Base-by-base conservation (phyloP, 345 rosid genomes). In the Physaria fendleri region DNA sequence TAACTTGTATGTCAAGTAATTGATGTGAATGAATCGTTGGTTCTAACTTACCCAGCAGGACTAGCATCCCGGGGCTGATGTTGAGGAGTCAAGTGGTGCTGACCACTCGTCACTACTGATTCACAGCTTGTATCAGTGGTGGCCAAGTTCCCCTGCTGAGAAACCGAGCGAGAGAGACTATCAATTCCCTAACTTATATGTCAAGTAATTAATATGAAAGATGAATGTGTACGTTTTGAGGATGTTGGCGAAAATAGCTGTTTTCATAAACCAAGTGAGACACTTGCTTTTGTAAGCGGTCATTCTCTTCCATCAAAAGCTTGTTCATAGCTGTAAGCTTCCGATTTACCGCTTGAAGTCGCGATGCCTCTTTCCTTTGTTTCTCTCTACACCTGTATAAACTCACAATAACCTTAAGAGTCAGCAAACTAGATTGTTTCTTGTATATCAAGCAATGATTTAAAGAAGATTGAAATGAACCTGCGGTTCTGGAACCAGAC, bases 401-500 rank as follows among this genome's bases (percentile, higher is more conserved):
- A 33, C 41, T 37, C 71, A 50, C 12, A 22, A 18, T 5, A 18
- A 11, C 61, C n/a, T n/a, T n/a, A 51, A 42, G 17, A 51, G 66
- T 59, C 24, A 51, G 4, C 2, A 59, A 24, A 25, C 18, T 59
- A 74, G 62, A 53, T 32, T 23, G n/a, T 62, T 69, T 63, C 59
- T 70, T 70, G 69, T 20, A 8, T 10, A 1, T 54, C 59, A 70
- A 64, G 61, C 13, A 64, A 57, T 3, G 7, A 57, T 13, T 14
- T 9, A 2, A 49, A 41, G 27, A 48, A 23, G 12, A 34, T 12
- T 18, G 66, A 61, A 34, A 14, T 18, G 66, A 61, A 88, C 99
- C 99, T 90, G 78, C 97, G 95, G 60, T 94, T 94, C 44, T 94
- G 99, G 61, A 94, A 94, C 99, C 99, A 94, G 66, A 94, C 97